Evolutionary conservation across 208 protist genomes (phyloP).

Genomic region (Leishmania gerbilli): DNA sequence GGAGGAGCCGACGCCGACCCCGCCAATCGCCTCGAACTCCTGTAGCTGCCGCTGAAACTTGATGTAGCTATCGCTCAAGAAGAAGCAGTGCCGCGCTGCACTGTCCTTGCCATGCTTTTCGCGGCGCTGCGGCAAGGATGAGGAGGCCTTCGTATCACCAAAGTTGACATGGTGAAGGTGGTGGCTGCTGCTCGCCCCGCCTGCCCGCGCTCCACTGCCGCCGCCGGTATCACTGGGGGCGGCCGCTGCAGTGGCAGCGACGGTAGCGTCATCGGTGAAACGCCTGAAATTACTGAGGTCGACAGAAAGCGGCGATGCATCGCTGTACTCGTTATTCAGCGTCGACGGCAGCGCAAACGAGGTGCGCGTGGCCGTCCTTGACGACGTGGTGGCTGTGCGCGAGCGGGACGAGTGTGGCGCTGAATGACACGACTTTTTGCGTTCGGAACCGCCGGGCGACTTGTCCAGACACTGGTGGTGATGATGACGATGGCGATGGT

Average conservation of each 20-base stretch:
- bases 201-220: neutral
- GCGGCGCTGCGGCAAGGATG: neutral
- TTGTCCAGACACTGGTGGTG: neutral
- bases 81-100: slow-evolving; percentile 30
- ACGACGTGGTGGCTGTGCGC: neutral
- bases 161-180: neutral
- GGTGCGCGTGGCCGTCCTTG: neutral
- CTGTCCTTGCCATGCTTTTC: slow-evolving; percentile 1
- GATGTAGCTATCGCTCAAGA: slow-evolving; percentile 47
- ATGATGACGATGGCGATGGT: slow-evolving; percentile 8
- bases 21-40: slow-evolving; percentile 31
- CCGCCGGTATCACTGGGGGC: neutral
- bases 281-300: slow-evolving; percentile 2
- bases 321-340: slow-evolving; percentile 9
- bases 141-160: neutral
- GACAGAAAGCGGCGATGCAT: neutral
- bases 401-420: neutral
- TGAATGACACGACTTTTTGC: neutral
- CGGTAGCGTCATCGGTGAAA: neutral
- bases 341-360: slow-evolving; percentile 20
- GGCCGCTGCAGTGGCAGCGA: neutral
- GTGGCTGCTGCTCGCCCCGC: neutral
- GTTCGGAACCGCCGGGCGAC: neutral
- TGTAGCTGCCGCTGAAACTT: slow-evolving; percentile 58
- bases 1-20: slow-evolving; percentile 22